Conservation (phyloP, 768 basidiomycete genomes). For the Terana coerulea region DNA sequence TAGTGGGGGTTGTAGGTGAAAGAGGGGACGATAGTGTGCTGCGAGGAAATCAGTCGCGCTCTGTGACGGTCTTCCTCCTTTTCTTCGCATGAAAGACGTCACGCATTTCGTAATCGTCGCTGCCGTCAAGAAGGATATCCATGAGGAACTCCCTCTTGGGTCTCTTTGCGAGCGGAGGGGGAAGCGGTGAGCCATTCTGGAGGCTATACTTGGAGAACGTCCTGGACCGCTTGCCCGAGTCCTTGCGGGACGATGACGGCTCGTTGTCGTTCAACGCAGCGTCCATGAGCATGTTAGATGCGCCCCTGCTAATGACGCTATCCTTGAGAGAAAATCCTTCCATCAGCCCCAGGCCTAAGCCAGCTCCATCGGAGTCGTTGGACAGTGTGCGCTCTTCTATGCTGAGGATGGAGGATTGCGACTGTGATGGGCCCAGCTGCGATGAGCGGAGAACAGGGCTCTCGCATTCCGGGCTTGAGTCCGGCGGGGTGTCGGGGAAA, state of each 20-base stretch:
- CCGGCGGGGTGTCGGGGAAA: constrained; percentile 27
- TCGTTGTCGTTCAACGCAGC: constrained; percentile 18
- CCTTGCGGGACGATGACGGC: not conserved
- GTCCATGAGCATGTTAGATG: constrained; percentile 17
- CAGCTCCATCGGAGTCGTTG: not conserved
- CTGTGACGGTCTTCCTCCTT: constrained; percentile 39
- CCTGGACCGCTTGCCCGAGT: not conserved
- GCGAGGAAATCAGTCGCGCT: no score
- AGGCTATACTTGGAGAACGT: constrained; percentile 1
- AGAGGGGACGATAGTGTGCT: no score
- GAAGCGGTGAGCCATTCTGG: constrained; percentile 22
- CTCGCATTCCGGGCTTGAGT: constrained; percentile 24
- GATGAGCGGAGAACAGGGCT: constrained; percentile 49
- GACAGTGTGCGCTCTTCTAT: constrained; percentile 2
- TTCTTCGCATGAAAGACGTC: constrained; percentile 47
- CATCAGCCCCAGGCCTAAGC: constrained; percentile 23
- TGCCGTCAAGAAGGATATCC: constrained; percentile 12
- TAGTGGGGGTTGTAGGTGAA: not conserved
- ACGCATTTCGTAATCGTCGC: constrained; percentile 22
- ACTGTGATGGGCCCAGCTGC: constrained; percentile 11
- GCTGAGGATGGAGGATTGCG: not conserved
- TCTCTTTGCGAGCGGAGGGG: constrained; percentile 13
- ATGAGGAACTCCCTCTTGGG: constrained; percentile 14
- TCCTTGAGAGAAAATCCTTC: constrained; percentile 24
- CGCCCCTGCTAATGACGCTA: constrained; percentile 1